Base-by-base conservation (phyloP, 345 rosid genomes). In the Melastoma malabathricum region DNA sequence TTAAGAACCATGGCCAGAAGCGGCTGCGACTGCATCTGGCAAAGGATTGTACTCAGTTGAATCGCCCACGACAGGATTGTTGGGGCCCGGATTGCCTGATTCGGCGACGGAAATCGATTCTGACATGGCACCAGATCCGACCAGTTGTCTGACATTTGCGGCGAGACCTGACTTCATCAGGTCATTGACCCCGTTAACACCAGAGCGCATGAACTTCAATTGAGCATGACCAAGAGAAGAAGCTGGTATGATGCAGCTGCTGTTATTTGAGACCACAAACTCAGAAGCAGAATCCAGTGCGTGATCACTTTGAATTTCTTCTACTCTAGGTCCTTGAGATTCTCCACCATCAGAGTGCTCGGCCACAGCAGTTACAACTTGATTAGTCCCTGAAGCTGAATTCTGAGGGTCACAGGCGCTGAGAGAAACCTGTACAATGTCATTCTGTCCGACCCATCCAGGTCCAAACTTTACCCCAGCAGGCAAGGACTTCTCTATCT, bases 391-490 rank as follows among this genome's bases (percentile, higher is more conserved):
- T 8, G 41, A 34, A 34, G 18, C 15, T 29, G 41, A 34, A 34
- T 10, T 12, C 41, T 9, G 41, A 34, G 41, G 41, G 41, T 34
- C 12, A 8, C 41, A 34, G 41, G 41, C 9, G 41, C 12, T 12
- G 2, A 9, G 41, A 34, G 41, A 34, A 7, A 34, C 41, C 12
- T 71, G 72, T 29, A 69, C 54, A 34, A 75, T 44, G 38, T 74
- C 85, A 51, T 83, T 72, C 64, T 83, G 95, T 54, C 79, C 88
- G 38, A 89, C 82, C 95, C 97, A 86, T 47, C 95, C 95, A 1
- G 67, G 97, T 17, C 97, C 95, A 74, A 74, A 89, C 57, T 68
- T 64, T 13, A 62, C 57, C 38, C 77, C 95, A 13, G 64, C 58
- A 1, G 90, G 83, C 65, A 89, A 65, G 59, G 75, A 61, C 65